A percentile compares a stretch with the other conserved stretches of the same genome.
Conservation (phyloP, 805 yeast genomes). For the Wickerhamiella australiensis region DNA sequence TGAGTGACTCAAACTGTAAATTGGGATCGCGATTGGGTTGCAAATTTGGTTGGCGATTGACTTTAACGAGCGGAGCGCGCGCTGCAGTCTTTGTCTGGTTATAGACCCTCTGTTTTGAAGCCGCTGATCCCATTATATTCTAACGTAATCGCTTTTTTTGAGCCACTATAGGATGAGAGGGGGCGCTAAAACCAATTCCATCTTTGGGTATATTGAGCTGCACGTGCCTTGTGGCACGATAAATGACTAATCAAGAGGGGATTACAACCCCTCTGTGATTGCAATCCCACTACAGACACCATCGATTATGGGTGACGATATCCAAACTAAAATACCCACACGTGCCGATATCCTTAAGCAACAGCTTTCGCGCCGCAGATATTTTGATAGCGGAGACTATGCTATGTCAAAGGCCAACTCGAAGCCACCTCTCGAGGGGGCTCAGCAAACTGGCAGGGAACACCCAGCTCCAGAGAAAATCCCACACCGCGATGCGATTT, state of each 20-base stretch:
- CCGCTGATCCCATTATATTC: constrained; percentile 9
- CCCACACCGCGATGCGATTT: constrained; percentile 21
- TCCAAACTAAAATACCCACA: constrained; percentile 17
- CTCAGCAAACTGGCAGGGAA: constrained; percentile 19
- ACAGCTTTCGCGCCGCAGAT: constrained; percentile 60
- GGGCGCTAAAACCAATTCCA: background rate
- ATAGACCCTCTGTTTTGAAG: constrained; percentile 8
- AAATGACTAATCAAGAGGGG: constrained; percentile 5
- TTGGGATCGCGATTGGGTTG: too few species aligned
- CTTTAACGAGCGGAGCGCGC: background rate
- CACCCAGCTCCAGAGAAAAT: constrained; percentile 24
- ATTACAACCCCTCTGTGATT: background rate
- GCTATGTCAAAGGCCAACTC: constrained; percentile 49
- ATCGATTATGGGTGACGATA: background rate
- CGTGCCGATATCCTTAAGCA: constrained; percentile 22
- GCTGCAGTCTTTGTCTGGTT: background rate
- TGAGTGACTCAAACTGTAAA: background rate
- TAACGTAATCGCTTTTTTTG: background rate
- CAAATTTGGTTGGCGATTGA: background rate
- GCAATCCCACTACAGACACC: background rate
- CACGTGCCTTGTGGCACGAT: constrained; percentile 6
- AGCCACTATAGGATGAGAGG: background rate
- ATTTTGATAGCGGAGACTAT: constrained; percentile 88
- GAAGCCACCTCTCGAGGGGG: constrained; percentile 14
- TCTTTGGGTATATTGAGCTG: background rate